Conservation (phyloP, 2,329 filamentous ascomycete species). For the Pseudogymnoascus destructans region DNA sequence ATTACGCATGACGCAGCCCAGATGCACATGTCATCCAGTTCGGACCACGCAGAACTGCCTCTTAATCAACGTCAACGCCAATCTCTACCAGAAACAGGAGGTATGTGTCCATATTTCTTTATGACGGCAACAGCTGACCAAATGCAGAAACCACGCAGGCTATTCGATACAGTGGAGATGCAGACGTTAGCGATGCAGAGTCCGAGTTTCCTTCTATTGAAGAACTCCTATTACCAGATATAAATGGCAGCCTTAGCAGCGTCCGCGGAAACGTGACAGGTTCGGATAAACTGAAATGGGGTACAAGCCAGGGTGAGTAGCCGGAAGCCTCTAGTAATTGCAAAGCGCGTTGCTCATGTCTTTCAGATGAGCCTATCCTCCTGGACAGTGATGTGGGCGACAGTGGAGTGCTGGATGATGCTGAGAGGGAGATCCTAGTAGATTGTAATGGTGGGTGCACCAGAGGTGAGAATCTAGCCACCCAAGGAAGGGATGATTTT, state of each 20-base stretch:
- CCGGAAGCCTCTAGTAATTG: not conserved
- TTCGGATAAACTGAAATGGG: not conserved
- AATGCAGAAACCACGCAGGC: not conserved
- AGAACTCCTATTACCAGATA: not conserved
- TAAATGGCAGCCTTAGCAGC: not conserved
- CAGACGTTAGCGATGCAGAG: not conserved
- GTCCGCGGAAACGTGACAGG: not conserved
- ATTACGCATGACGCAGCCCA: not conserved
- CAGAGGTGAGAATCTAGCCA: no score
- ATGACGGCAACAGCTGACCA: not conserved
- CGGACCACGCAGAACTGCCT: not conserved
- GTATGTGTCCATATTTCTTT: not conserved
- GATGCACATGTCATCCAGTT: not conserved
- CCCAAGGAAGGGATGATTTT: no score
- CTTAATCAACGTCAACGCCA: not conserved
- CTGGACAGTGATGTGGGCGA: not conserved
- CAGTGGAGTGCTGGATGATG: no score
- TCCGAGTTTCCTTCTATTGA: not conserved
- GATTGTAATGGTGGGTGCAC: no score
- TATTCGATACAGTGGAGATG: not conserved
- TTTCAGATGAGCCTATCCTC: not conserved
- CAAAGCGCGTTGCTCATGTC: not conserved
- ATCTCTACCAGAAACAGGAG: not conserved
- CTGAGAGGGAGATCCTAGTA: no score
- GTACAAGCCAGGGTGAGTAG: not conserved